A percentile compares a stretch with the other conserved stretches of the same genome.
Conservation (phyloP, 139 green algal species). For the Chlamydomonas asymmetrica region DNA sequence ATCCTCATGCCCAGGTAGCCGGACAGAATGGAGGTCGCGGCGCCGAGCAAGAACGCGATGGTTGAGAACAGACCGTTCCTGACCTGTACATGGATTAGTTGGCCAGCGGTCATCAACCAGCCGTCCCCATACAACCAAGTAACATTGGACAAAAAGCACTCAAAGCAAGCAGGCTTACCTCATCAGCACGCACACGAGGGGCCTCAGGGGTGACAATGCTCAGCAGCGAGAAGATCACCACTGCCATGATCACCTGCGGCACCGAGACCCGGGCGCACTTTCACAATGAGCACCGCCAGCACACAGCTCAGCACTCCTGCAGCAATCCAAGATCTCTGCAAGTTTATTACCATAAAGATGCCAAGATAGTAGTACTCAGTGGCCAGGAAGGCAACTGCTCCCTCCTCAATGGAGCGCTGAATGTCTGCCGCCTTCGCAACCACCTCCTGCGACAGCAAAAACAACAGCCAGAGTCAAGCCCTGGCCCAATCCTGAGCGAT, state of each 20-base stretch:
- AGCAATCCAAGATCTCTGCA: too few relatives aligned
- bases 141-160: too few relatives aligned
- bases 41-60: conserved; percentile 92
- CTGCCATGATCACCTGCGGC: conserved; percentile 84
- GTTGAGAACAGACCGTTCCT: conserved; percentile 92
- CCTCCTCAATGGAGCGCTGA: conserved; percentile 87
- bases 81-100: conserved; percentile 29
- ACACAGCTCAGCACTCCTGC: too few relatives aligned
- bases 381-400: conserved; percentile 89
- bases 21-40: conserved; percentile 86
- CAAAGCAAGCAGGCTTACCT: too few relatives aligned
- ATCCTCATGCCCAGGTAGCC: conserved; percentile 98
- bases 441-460: conserved; percentile 55
- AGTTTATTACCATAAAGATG: conserved; percentile 62
- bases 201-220: conserved; percentile 70
- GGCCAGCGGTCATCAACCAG: too few relatives aligned
- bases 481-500: not conserved
- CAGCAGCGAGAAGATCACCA: conserved; percentile 94
- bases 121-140: too few relatives aligned
- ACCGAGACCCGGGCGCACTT: too few relatives aligned
- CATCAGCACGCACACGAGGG: conserved; percentile 51
- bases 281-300: too few relatives aligned
- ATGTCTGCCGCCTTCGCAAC: conserved; percentile 88
- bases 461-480: not conserved
- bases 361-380: conserved; percentile 88